Base-by-base conservation (phyloP, 768 basidiomycete species). In the Lyophyllum shimeji region DNA sequence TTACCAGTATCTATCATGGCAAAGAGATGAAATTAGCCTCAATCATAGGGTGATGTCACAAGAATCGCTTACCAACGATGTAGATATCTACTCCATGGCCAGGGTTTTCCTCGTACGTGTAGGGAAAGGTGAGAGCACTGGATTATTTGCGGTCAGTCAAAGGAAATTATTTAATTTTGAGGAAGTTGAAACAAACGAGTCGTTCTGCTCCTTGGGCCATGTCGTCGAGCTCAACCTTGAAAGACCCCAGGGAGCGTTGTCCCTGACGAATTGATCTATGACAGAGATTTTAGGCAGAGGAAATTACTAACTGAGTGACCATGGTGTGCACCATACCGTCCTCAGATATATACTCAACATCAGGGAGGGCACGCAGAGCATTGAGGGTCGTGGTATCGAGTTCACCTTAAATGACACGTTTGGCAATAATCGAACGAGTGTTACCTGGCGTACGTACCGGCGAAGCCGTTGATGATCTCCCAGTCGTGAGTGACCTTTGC, bases 161-260 rank as follows among this genome's bases (percentile, higher is more conserved):
- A 4, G 9, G n/a, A n/a, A n/a, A n/a, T n/a, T 29, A 4, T 29
- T 5, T 29, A 9, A 5, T 9, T 6, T n/a, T 7, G 49, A 24
- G 4, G 7, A 20, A 15, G 29, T 4, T 29, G 9, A 3, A 15
- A 46, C 40, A 1, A 18, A 59, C 61, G 37, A 54, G 12, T 47
- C 25, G 46, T 57, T 25, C 42, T 59, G 60, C 50, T 48, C 63
- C 9, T 57, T 25, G 31, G 69, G 60, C 24, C 15, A 51, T 23
- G 53, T 48, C 11, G 47, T 13, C 9, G 61, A 64, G 59, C 60
- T 68, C 53, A 73, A 37, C 15, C 69, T 59, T 9, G 63, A 43
- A 25, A 73, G 54, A n/a, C 71, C 71, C 71, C 70, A 73, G 9
- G 70, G 71, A 1, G 70, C 70, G 50, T 70, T 60, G 11, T 56